These are phyloP conservation scores for Tolypocladium amazonense DNA, from an alignment of 2,329 filamentous ascomycete genomes.

Conservation along the genomic window DNA sequence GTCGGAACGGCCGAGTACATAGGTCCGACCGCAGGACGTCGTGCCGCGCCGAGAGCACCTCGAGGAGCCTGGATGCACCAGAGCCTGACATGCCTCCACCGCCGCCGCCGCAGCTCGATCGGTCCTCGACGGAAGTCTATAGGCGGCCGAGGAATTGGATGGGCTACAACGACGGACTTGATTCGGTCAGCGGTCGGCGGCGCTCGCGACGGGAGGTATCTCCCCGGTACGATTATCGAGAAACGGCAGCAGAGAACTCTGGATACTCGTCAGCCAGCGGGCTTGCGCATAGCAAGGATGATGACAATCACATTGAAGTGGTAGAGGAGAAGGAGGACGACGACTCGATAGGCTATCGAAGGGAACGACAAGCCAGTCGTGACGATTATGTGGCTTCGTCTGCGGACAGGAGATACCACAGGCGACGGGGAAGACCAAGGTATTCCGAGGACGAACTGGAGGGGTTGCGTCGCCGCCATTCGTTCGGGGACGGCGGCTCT, in stretches of 20 bases:
- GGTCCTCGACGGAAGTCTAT: slow-evolving; percentile 19
- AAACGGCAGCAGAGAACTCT: background rate
- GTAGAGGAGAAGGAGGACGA: slow-evolving; percentile 13
- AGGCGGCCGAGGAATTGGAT: slow-evolving; percentile 16
- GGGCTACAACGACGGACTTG: slow-evolving; percentile 11
- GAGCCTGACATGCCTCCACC: slow-evolving; percentile 17
- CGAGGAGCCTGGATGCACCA: slow-evolving; percentile 17
- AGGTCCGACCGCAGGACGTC: slow-evolving; percentile 18
- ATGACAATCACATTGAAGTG: slow-evolving; percentile 12
- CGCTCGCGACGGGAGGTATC: slow-evolving; percentile 8
- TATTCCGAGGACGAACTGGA: slow-evolving; percentile 15
- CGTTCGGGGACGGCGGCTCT: slow-evolving; percentile 16
- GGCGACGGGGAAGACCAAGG: slow-evolving; percentile 10
- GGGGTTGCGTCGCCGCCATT: slow-evolving; percentile 10
- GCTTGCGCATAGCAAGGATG: background rate
- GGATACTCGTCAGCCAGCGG: slow-evolving; percentile 2
- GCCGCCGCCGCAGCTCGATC: slow-evolving; percentile 14
- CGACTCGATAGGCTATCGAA: slow-evolving; percentile 6
- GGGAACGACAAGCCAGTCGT: slow-evolving; percentile 10
- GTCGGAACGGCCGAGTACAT: slow-evolving; percentile 18
- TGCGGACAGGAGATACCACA: slow-evolving; percentile 11
- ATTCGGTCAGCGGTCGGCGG: background rate
- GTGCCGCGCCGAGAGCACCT: slow-evolving; percentile 11
- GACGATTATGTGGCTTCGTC: slow-evolving; percentile 16
- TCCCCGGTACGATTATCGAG: slow-evolving; percentile 3